Conservation (phyloP, 345 rosid species). For the Bruguiera sexangula region DNA sequence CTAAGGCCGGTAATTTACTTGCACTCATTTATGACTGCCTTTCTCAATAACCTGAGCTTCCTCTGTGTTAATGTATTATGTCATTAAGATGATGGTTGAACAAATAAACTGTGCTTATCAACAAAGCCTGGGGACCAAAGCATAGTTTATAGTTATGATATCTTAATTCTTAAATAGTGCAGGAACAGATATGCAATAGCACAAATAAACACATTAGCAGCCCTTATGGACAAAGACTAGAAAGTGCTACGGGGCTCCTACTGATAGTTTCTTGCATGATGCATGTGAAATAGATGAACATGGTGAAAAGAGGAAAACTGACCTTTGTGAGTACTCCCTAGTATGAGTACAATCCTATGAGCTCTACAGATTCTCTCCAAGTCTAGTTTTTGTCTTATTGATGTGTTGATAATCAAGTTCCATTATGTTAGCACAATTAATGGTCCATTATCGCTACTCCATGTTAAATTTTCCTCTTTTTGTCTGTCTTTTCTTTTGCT, state of each 20-base stretch:
- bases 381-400: not conserved
- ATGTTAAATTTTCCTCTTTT: not conserved
- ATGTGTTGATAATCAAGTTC: not conserved
- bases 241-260: not conserved
- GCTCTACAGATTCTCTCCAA: not conserved
- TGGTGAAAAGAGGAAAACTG: not conserved
- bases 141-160: too few relatives aligned
- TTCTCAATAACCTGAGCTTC: not conserved
- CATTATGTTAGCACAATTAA: not conserved
- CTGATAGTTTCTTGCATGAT: not conserved
- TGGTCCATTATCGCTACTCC: not conserved
- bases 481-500: slow-evolving; percentile 2
- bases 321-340: not conserved
- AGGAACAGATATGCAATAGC: too few relatives aligned
- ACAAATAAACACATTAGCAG: not conserved
- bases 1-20: slow-evolving; percentile 64
- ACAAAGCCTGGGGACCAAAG: not conserved
- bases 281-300: not conserved
- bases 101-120: not conserved
- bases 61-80: not conserved
- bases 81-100: not conserved
- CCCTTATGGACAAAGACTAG: not conserved
- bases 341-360: not conserved
- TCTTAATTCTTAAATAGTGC: too few relatives aligned
- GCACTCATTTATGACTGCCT: slow-evolving; percentile 2